Evolutionary conservation across 371 early-diverging fungal species (phyloP).

Genomic region (Mortierella sp.): DNA sequence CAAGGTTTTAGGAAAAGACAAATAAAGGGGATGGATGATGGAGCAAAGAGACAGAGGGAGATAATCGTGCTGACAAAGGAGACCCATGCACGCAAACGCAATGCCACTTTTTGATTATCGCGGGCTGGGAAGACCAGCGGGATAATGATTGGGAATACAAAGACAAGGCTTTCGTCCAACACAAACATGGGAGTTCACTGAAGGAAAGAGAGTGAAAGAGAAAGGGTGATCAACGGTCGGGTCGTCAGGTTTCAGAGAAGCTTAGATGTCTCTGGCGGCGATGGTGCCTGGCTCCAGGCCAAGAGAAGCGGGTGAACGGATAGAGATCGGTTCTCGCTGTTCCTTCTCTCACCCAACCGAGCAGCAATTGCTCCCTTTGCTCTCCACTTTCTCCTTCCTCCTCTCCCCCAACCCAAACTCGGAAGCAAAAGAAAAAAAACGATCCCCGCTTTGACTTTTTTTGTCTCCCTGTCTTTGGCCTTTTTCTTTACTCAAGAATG

Average conservation of each 20-base stretch:
- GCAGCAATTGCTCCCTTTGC: neutral
- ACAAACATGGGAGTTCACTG: too few relatives aligned
- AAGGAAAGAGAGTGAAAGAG: too few relatives aligned
- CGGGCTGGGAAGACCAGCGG: neutral
- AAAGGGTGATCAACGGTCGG: neutral
- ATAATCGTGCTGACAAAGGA: neutral
- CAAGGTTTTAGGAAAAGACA: too few relatives aligned
- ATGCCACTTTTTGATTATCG: neutral
- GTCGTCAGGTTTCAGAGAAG: neutral
- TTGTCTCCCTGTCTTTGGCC: neutral
- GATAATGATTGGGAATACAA: neutral
- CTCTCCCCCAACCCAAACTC: neutral
- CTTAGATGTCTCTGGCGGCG: neutral
- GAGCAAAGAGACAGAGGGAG: neutral
- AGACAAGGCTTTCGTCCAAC: too few relatives aligned
- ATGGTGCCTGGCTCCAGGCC: neutral
- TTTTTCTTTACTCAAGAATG: neutral
- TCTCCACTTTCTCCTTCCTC: neutral
- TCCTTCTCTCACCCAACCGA: neutral
- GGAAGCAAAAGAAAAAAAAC: neutral
- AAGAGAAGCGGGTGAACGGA: too few relatives aligned
- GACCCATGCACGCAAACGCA: neutral
- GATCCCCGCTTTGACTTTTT: constrained; percentile 12
- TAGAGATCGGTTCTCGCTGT: too few relatives aligned
- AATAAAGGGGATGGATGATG: neutral